phyloP scores from a whole-genome alignment of 371 early-diverging fungal genomes.

The Batrachochytrium dendrobatidis region DNA sequence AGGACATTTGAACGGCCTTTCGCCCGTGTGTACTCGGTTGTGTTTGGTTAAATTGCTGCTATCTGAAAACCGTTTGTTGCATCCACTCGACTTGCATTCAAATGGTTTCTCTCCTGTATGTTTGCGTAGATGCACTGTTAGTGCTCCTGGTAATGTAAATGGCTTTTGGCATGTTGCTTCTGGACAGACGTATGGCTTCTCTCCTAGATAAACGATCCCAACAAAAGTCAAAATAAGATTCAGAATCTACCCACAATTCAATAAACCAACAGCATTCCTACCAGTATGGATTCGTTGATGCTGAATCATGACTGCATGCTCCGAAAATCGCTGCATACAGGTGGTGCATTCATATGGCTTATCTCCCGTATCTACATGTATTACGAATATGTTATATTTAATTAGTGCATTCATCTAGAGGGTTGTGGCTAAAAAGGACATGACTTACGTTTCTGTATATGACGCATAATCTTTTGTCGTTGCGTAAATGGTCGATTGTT shows the following conservation, averaged over 20 bases:
- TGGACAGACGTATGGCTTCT: conserved; percentile 29
- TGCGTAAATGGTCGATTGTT: conserved; percentile 61
- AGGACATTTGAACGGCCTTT: conserved; percentile 76
- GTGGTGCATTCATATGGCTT: conserved; percentile 74
- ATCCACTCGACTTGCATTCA: conserved; percentile 62
- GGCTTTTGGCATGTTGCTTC: conserved; percentile 25
- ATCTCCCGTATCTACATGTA: conserved; percentile 49
- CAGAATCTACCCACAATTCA: neutral
- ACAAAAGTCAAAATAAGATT: neutral
- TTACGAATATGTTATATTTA: neutral
- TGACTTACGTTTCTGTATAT: conserved; percentile 66
- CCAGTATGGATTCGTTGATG: conserved; percentile 57
- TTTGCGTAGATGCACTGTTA: conserved; percentile 58
- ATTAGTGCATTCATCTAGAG: neutral
- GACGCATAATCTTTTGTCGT: conserved; percentile 76
- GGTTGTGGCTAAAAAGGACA: neutral
- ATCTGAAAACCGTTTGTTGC: conserved; percentile 66
- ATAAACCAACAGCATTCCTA: neutral
- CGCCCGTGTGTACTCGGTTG: conserved; percentile 65
- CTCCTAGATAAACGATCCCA: conserved; percentile 14
- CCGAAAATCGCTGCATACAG: conserved; percentile 77
- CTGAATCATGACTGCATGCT: conserved; percentile 71
- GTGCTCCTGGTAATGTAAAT: conserved; percentile 56
- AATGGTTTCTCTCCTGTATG: conserved; percentile 64
- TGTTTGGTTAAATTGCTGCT: conserved; percentile 75